Base-by-base conservation (phyloP, 208 protist species). In the Acanthamoeba quina region DNA sequence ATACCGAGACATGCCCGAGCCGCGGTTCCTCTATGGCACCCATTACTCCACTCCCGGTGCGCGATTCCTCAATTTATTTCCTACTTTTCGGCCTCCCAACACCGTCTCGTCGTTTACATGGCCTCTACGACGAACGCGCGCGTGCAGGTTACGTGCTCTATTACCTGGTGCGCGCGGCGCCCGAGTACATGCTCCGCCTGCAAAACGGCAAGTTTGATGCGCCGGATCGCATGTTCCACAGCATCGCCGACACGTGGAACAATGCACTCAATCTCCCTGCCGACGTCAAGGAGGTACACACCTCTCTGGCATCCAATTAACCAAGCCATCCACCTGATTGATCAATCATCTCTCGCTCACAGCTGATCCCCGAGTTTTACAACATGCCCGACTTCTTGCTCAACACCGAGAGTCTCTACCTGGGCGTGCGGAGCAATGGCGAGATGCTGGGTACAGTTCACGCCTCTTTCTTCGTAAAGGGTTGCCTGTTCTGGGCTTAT, bases 21-120 rank as follows among this genome's bases (percentile, higher is more conserved):
- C 70, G 6, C 62, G 94, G 58, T 98, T 98, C 70, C 95, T 99
- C 0, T 99, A 99, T 93, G 98, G 98, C 6, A 99, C 98, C 11
- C 99, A 99, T 96, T 99, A 99, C 95, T 99, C 98, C 24, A 98
- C 97, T 24, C 98, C 98, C 0, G 98, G 88, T 76, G 31, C 1
- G 62, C 86, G 17, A 5, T 17, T 49, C 21, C n/a, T 26, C 29
- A 9, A 72, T 72, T 37, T 37, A 5, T 19, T 56, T 1, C 15
- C 9, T 56, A 13, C 1, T 1, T 11, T 19, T 56, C 52, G 4
- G 15, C 49, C 49, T 56, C 52, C 44, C 5, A 47, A 47, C 5
- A 47, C 7, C 44, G 44, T 11, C 44, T 47, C 44, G 7, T 47
- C 44, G 44, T 5, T 47, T 47, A 47, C 44, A 47, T 47, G 2